These are phyloP conservation scores for Trichoderma sp. DNA, from an alignment of 2,329 filamentous ascomycete genomes.

Conservation along the genomic window DNA sequence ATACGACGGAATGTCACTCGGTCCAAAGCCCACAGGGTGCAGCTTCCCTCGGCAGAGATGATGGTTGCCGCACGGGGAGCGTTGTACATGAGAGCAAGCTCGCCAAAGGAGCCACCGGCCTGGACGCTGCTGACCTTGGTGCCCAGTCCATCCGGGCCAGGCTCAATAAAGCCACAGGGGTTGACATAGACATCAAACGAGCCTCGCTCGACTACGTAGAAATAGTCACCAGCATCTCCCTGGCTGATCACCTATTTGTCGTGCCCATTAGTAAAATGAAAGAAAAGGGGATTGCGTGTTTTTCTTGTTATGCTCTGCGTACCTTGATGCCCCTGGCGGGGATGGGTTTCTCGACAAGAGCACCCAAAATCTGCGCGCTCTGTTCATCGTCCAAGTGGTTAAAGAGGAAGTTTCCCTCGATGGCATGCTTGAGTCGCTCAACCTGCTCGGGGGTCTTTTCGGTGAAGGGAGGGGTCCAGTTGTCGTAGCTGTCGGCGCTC, in stretches of 20 bases:
- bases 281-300: neutral
- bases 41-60: conserved; percentile 72
- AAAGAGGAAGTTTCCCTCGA: conserved; percentile 90
- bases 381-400: conserved; percentile 94
- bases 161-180: conserved; percentile 68
- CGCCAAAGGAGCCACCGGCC: conserved; percentile 90
- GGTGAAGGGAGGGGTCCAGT: conserved; percentile 85
- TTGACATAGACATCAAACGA: conserved; percentile 92
- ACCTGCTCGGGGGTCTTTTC: conserved; percentile 82
- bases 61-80: conserved; percentile 94
- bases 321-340: conserved; percentile 82
- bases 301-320: conserved; percentile 22
- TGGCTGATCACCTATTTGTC: conserved; percentile 80
- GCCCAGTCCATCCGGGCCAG: conserved; percentile 80
- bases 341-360: conserved; percentile 91
- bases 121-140: conserved; percentile 77
- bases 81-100: conserved; percentile 98
- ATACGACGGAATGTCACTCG: conserved; percentile 96
- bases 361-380: conserved; percentile 79
- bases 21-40: conserved; percentile 90
- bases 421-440: conserved; percentile 72
- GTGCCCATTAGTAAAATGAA: conserved; percentile 26
- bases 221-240: conserved; percentile 94
- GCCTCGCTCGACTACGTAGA: conserved; percentile 93
- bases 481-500: conserved; percentile 75